phyloP scores from a whole-genome alignment of 495 filamentous ascomycete genomes.

The Neurospora sp. region DNA sequence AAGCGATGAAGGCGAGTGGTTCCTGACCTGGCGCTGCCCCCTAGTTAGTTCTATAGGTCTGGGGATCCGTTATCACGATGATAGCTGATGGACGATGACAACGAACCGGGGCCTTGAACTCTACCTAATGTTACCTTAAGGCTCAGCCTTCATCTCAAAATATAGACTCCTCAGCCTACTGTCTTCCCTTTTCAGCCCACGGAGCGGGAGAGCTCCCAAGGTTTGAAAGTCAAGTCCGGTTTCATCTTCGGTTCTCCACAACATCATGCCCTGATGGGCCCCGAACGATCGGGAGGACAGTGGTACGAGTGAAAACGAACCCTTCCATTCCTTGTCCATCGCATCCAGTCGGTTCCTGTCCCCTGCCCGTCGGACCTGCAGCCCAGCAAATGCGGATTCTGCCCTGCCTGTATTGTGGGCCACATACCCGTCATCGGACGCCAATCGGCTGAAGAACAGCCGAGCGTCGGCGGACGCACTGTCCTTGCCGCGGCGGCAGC shows the following conservation, averaged over 20 bases:
- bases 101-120: not conserved
- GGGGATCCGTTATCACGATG: not conserved
- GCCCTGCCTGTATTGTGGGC: not conserved
- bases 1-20: not conserved
- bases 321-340: not conserved
- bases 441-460: not conserved
- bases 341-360: not conserved
- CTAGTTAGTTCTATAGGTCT: not conserved
- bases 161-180: not conserved
- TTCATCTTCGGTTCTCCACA: not conserved
- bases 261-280: not conserved
- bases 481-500: not conserved
- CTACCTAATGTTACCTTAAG: not conserved
- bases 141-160: not conserved
- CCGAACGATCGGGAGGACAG: not conserved
- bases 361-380: not conserved
- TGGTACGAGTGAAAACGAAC: not conserved
- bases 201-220: not conserved
- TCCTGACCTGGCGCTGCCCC: not conserved
- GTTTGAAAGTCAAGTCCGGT: not conserved
- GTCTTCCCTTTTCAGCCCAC: not conserved
- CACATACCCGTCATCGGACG: not conserved
- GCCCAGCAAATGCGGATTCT: not conserved
- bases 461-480: not conserved
- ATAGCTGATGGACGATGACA: not conserved